Evolutionary conservation across 768 basidiomycete species (phyloP), one percentile per base, ranked within the genome.

Genomic region (Melanogaster broomeanus): DNA sequence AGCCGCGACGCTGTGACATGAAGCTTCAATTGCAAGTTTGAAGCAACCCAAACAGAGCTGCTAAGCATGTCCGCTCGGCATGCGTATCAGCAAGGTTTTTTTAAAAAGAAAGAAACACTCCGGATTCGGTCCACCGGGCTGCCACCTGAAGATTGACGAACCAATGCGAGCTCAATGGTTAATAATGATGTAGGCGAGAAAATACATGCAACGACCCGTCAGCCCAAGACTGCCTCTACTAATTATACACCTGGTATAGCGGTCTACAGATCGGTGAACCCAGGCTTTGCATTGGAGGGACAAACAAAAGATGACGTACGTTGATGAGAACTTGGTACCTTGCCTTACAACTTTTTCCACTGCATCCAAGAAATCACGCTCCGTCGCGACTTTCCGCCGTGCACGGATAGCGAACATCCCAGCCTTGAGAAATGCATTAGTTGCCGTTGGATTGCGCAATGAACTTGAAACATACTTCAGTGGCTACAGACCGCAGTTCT

Each of bases 351-450:
- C 97, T 74, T 98, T 98, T 77, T 99, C 97, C 3, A 99, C 96
- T 11, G 94, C 90, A 58, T 97, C 94, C 67, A 99, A 74, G 75
- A 98, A 99, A 72, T 99, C 97, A 48, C 93, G 87, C 67, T 99
- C 97, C 6, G 93, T 93, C 1, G 95, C 94, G 1, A 98, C 93
- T 71, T 98, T 98, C 71, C 97, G 80, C 61, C 97, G 80, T 40
- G 93, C 90, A 52, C 97, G 89, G 65, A 99, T 99, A 2, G 97
- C 96, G 72, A 96, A 99, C 97, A 99, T 98, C n/a, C 97, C 97
- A 42, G 97, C 97, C 88, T 91, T 56, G n/a, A 11, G 21, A 28
- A 88, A 75, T 28, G 87, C 84, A 47, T 90, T 84, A 64, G 94
- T 95, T 5, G 21, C 88, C 87, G 72, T 90, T 89, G 94, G 93